phyloP scores from a whole-genome alignment of 2,329 filamentous ascomycete species.

The Aspergillus sclerotialis region DNA sequence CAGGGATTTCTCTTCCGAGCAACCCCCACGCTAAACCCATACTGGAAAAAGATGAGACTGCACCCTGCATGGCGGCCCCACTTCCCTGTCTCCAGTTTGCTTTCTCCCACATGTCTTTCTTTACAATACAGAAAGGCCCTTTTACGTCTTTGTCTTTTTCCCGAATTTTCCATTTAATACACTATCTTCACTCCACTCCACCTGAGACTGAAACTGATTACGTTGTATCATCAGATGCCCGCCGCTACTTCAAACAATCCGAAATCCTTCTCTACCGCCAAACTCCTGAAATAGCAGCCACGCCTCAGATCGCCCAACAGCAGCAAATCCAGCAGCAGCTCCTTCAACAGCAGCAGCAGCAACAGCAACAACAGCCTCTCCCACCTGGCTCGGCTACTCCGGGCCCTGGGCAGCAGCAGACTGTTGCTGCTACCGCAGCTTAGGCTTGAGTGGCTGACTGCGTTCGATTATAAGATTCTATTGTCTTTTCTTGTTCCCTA shows the following conservation, averaged over 20 bases:
- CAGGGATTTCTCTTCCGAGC: constrained; percentile 8
- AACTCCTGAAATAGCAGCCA: constrained; percentile 40
- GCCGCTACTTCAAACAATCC: constrained; percentile 97
- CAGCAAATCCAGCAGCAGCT: constrained; percentile 34
- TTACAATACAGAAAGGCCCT: constrained; percentile 1
- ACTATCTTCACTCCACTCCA: no score
- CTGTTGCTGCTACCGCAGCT: constrained; percentile 19
- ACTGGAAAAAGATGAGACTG: constrained; percentile 5
- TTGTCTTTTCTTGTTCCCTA: constrained; percentile 6
- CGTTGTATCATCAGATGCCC: constrained; percentile 62
- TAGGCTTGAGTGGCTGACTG: constrained; percentile 7
- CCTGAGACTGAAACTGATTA: no score
- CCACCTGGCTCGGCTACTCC: constrained; percentile 29
- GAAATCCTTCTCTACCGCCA: constrained; percentile 97
- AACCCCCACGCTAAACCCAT: constrained; percentile 26
- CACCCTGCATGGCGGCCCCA: constrained; percentile 17
- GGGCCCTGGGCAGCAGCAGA: constrained; percentile 10
- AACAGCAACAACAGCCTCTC: constrained; percentile 29
- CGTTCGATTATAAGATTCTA: constrained; percentile 4
- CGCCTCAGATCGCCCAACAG: constrained; percentile 33
- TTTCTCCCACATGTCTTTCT: no score
- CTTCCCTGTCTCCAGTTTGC: constrained; percentile 11
- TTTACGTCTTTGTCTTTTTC: constrained; percentile 2
- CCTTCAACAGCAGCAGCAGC: constrained; percentile 24
- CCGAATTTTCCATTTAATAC: constrained; percentile 7